Conservation (phyloP, 805 yeast genomes). For the Henningerozyma blattae region DNA sequence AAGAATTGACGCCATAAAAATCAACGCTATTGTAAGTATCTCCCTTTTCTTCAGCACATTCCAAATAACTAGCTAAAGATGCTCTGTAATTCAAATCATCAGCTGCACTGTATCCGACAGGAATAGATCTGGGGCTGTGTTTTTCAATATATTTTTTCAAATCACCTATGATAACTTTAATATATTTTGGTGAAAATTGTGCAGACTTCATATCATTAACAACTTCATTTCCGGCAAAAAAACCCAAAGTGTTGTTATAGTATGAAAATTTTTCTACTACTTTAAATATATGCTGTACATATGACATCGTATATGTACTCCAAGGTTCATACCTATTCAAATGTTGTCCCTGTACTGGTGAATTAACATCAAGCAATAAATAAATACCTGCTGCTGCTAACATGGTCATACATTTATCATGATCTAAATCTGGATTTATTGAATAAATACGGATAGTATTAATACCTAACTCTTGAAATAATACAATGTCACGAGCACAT, state of each 20-base stretch:
- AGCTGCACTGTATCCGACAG: conserved; percentile 95
- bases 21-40: conserved; percentile 48
- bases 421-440: conserved; percentile 68
- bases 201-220: conserved; percentile 70
- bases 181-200: conserved; percentile 53
- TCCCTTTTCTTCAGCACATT: conserved; percentile 46
- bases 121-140: conserved; percentile 55
- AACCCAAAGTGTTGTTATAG: conserved; percentile 82
- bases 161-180: conserved; percentile 73
- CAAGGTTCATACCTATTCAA: conserved; percentile 89
- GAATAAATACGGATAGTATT: conserved; percentile 86
- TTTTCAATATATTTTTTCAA: conserved; percentile 56
- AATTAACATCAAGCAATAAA: conserved; percentile 79
- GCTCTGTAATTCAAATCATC: conserved; percentile 74
- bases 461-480: conserved; percentile 76
- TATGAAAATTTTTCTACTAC: conserved; percentile 71
- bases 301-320: conserved; percentile 65
- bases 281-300: conserved; percentile 63
- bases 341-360: conserved; percentile 69
- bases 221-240: conserved; percentile 87
- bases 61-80: conserved; percentile 68
- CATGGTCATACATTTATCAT: conserved; percentile 84
- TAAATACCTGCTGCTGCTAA: conserved; percentile 90
- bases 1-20: conserved; percentile 89
- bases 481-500: conserved; percentile 72